Evolutionary conservation across 257 asterid species (phyloP).

Genomic region (Linaria vulgaris): DNA sequence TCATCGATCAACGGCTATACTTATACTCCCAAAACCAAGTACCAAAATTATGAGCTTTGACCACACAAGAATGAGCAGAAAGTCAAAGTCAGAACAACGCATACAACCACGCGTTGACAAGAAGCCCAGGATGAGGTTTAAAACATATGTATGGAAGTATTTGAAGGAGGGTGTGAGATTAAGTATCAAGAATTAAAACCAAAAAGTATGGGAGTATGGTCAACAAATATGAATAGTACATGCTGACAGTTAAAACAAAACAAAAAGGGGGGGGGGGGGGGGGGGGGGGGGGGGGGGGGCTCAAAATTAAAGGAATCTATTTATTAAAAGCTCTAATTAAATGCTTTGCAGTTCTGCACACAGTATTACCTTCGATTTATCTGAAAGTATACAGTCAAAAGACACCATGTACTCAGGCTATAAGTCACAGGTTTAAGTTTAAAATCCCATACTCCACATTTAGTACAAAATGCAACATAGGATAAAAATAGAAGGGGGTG

Average conservation of each 20-base stretch:
- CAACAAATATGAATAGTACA: neutral
- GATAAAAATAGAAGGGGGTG: neutral
- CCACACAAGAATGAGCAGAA: constrained; percentile 18
- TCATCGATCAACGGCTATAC: neutral
- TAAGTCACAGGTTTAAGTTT: constrained; percentile 4
- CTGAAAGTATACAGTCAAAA: constrained; percentile 9
- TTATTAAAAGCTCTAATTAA: constrained; percentile 1
- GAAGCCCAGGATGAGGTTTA: constrained; percentile 1
- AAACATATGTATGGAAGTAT: too few species aligned
- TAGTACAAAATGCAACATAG: constrained; percentile 14
- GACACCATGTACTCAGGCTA: neutral
- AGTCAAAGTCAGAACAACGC: neutral
- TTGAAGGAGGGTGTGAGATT: too few species aligned
- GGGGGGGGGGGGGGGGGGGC: too few species aligned
- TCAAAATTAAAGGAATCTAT: neutral
- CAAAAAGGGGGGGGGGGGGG: too few species aligned
- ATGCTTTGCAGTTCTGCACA: constrained; percentile 1
- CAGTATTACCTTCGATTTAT: neutral
- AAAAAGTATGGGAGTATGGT: neutral
- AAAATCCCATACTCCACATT: neutral
- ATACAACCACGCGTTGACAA: neutral
- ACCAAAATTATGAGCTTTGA: neutral
- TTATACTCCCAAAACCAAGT: neutral
- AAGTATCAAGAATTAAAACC: neutral
- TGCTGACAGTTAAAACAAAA: neutral